Evolutionary conservation across 495 filamentous ascomycete species (phyloP), one percentile per base, ranked within the genome.

Genomic region (Xylaria nigripes): DNA sequence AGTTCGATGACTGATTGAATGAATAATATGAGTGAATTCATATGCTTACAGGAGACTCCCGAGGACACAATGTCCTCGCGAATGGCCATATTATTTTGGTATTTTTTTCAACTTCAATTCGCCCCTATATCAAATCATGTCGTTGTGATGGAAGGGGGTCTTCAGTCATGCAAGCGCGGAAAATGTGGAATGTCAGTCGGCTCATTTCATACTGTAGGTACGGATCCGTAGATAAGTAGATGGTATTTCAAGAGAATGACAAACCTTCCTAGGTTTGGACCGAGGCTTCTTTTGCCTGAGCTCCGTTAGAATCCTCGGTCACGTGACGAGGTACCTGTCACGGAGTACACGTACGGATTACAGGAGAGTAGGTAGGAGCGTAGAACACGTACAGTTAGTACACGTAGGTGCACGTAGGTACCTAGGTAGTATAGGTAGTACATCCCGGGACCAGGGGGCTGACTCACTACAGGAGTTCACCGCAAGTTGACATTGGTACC

Each of bases 41-140:
- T 12, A 57, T 65, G 78, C 86, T 80, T 65, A 68, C 69, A 73
- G 78, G 81, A 71, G 77, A 89, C 84, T 65, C 89, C 89, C 62
- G 87, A 91, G 61, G 82, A 72, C 64, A 95, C 84, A 55, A 94
- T 72, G 66, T 94, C 88, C 82, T 94, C 89, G 56, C 89, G 86
- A 64, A 85, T 83, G 63, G 84, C 74, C 86, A 90, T 90, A n/a
- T n/a, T n/a, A n/a, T n/a, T n/a, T n/a, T n/a, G n/a, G n/a, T n/a
- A n/a, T n/a, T n/a, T 54, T 51, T 79, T 59, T 66, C 54, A 57
- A 47, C 55, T 48, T 45, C 21, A 25, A 27, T 24, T 56, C 6
- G 47, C 41, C 48, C 25, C 36, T 52, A 34, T 48, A 36, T 36
- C 32, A 13, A 34, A 36, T 57, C 54, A 64, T 64, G 43, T 45